Base-by-base conservation (phyloP, 306 rosid genomes). In the Prunus persica region DNA sequence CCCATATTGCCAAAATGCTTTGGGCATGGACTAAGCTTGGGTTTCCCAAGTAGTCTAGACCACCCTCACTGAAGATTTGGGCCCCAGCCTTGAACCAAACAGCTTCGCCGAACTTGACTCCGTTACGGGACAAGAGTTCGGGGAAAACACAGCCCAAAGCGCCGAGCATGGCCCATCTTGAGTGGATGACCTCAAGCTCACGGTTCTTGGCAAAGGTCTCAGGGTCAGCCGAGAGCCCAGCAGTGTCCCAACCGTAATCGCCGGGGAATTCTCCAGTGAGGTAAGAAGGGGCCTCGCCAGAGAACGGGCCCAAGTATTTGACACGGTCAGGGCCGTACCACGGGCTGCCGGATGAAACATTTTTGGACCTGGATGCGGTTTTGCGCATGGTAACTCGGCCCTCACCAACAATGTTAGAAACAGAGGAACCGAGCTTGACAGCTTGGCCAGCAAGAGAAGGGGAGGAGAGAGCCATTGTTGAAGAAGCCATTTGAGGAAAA, bases 251-350 rank as follows among this genome's bases (percentile, higher is more conserved):
- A 3, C 86, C 78, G 32, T 82, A 82, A 50, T 82, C 83, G n/a
- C 83, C 83, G 5, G 83, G 86, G 25, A 82, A 84, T 19, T 82
- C 85, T 41, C 82, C 82, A 0, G 73, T 82, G 1, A 82, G 67
- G 75, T 82, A 73, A 16, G 85, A 84, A 0, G 85, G 85, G 0
- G 82, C 71, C 5, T 84, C 85, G 0, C 82, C 73, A 2, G 85
- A 84, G 81, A 84, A 84, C 19, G 87, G 83, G 0, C 87, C 87
- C 72, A 84, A 65, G 78, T 84, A 81, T 28, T 84, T 84, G 52
- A 74, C 82, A 34, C 81, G 78, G 50, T 81, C 83, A 0, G 83
- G 75, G 43, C 86, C 74, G 45, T 82, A 83, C 86, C 86, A 82
- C 1, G 82, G 86, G 80, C 77, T 78, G 2, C 82, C 78, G 2